Base-by-base conservation (phyloP, 495 filamentous ascomycete genomes). In the Achaetomiella virescens region DNA sequence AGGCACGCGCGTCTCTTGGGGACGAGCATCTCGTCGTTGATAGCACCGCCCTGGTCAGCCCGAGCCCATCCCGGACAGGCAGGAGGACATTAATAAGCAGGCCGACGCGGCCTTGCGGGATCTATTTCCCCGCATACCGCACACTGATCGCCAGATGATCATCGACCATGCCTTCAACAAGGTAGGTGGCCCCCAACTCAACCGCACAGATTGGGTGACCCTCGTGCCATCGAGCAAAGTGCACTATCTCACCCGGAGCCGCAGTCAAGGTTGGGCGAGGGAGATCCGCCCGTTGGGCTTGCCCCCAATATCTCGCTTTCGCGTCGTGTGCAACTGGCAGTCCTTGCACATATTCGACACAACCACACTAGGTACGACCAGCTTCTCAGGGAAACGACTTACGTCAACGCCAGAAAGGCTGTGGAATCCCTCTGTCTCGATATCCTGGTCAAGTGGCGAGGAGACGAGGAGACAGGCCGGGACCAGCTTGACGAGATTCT, bases 311-410 rank as follows among this genome's bases (percentile, higher is more conserved):
- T 92, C 48, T 74, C 82, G 33, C 73, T 96, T 31, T 81, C 85
- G 48, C 83, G 86, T 22, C 82, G 90, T 55, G 87, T 87, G 12
- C 87, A 92, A 60, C 78, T 96, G 42, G 91, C 91, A 1, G 88
- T 90, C 8, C 79, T 87, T 60, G 90, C 91, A 51, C 88, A 95
- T 69, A 89, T 96, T 61, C 81, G 91, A 36, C 91, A 97, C 65
- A 75, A 73, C 27, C 89, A 95, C 67, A 97, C 91, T 17, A 77
- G 88, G 57, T 97, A 97, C 68, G 91, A 97, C 70, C 72, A 79
- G 58, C 74, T 95, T 25, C 74, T 97, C 24, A 82, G 76, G 55
- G 74, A 78, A 44, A 81, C 78, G 6, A 73, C 69, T 8, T 91
- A 83, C 69, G 73, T 78, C 42, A 86, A 88, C 54, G 89, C 90